Conservation (phyloP, 352 stramenopile species). For the Nothophytophthora sp. region DNA sequence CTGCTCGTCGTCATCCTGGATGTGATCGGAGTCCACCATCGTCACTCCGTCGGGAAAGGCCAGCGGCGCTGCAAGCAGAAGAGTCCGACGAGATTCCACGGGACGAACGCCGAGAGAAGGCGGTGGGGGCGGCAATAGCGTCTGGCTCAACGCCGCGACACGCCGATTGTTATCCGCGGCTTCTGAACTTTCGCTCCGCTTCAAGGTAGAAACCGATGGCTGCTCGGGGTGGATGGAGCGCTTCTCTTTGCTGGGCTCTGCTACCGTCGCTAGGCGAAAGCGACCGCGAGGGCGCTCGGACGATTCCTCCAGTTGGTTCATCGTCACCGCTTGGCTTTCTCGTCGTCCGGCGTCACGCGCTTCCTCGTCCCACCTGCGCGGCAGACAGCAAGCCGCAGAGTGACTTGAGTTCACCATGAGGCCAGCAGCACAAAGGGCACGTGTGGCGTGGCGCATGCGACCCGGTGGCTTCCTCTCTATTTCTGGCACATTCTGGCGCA, state of each 20-base stretch:
- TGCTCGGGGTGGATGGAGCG: too few relatives aligned
- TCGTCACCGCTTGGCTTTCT: slow-evolving; percentile 1
- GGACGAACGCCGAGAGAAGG: too few relatives aligned
- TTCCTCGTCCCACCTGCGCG: too few relatives aligned
- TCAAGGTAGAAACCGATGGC: too few relatives aligned
- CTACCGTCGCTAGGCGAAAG: neutral
- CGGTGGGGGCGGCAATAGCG: too few relatives aligned
- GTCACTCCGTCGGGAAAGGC: too few relatives aligned
- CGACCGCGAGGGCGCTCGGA: neutral
- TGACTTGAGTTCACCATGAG: slow-evolving; percentile 3
- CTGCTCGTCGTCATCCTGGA: slow-evolving; percentile 18
- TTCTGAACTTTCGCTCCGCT: too few relatives aligned
- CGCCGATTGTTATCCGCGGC: too few relatives aligned
- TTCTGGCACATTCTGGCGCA: slow-evolving; percentile 14
- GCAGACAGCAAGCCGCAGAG: slow-evolving; percentile 24
- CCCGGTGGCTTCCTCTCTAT: slow-evolving; percentile 26
- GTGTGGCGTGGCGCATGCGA: slow-evolving; percentile 15
- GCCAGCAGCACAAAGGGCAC: neutral
- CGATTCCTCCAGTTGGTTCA: slow-evolving; percentile 20
- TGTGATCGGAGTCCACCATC: slow-evolving; percentile 7
- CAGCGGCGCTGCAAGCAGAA: too few relatives aligned
- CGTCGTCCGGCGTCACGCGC: neutral
- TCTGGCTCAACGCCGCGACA: too few relatives aligned
- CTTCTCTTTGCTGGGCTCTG: too few relatives aligned
- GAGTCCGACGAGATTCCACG: too few relatives aligned